Evolutionary conservation across 768 basidiomycete species (phyloP).

Genomic region (Agaricus sinodeliciosus): DNA sequence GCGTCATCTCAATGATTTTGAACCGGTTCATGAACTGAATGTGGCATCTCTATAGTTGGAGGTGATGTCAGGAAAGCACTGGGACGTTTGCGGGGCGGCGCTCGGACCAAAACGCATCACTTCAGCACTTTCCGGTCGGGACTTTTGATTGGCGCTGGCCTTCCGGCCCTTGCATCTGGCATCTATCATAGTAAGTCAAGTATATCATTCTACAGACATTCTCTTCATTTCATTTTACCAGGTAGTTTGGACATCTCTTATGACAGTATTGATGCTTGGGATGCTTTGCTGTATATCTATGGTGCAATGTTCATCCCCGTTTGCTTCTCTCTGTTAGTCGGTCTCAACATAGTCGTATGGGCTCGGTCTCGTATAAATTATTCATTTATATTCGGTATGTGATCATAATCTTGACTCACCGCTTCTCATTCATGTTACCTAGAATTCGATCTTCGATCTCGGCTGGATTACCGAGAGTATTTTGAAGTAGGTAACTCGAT

Average conservation of each 20-base stretch:
- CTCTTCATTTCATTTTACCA: slow-evolving; percentile 41
- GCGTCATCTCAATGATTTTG: slow-evolving; percentile 19
- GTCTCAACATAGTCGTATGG: slow-evolving; percentile 82
- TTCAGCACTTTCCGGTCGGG: slow-evolving; percentile 73
- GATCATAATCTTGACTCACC: not conserved
- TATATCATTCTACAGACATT: not conserved
- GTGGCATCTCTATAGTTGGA: slow-evolving; percentile 23
- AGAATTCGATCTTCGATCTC: slow-evolving; percentile 69
- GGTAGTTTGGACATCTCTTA: slow-evolving; percentile 31
- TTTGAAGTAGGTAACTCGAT: slow-evolving; percentile 33
- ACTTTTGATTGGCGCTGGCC: slow-evolving; percentile 58
- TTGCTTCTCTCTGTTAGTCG: slow-evolving; percentile 70
- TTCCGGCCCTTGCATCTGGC: slow-evolving; percentile 64
- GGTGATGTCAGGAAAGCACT: slow-evolving; percentile 80
- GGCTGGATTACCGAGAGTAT: slow-evolving; percentile 75
- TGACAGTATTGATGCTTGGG: slow-evolving; percentile 57
- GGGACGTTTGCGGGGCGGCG: slow-evolving; percentile 51
- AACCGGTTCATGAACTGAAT: slow-evolving; percentile 1
- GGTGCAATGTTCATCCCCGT: slow-evolving; percentile 67
- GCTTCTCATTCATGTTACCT: not conserved
- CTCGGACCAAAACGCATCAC: slow-evolving; percentile 52
- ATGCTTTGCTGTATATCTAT: slow-evolving; percentile 73
- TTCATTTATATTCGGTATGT: slow-evolving; percentile 81
- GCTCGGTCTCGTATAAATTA: slow-evolving; percentile 77
- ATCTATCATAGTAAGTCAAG: slow-evolving; percentile 45